Base-by-base conservation (phyloP, 2,329 filamentous ascomycete species). In the Cadophora sp. region DNA sequence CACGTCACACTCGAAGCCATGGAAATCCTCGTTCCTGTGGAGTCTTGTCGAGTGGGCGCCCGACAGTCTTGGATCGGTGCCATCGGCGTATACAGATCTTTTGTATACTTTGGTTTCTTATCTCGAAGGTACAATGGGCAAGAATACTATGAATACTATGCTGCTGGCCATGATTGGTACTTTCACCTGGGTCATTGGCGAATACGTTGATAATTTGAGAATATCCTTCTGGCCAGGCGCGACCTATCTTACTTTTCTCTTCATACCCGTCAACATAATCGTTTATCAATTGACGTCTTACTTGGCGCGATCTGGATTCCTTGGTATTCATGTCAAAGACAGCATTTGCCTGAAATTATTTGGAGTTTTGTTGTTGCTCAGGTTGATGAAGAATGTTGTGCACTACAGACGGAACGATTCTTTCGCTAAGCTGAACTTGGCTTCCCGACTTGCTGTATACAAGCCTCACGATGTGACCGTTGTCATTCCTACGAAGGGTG, bases 401-500 rank as follows among this genome's bases (percentile, higher is more conserved):
- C 11, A 59, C 4, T n/a, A 16, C 22, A 59, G 9, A 37, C 2
- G 4, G 34, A 26, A 22, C 5, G 7, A 16, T 27, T 1, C 22
- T n/a, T 16, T 43, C 12, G n/a, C 7, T 19, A 3, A 8, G 19
- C 19, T 9, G 4, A 27, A 14, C 43, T 11, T n/a, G 9, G n/a
- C 14, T 24, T 14, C 31, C 1, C 8, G 31, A 22, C 29, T 19
- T 0, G 31, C 31, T 24, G 16, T 9, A 8, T 55, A 64, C 24
- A 29, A 24, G 22, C n/a, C 61, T 37, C 8, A n/a, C 3, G 48
- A 64, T 43, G 46, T 64, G 1, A 64, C 61, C 9, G 61, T 64
- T 5, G 16, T 64, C 48, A 55, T 64, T 19, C 61, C 61, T 27
- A 64, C 48, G 6, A 27, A 19, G n/a, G 61, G 48, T 2, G 27